Base-by-base conservation (phyloP, 1,139 yeast species). In the Yamadazyma taylorii region DNA sequence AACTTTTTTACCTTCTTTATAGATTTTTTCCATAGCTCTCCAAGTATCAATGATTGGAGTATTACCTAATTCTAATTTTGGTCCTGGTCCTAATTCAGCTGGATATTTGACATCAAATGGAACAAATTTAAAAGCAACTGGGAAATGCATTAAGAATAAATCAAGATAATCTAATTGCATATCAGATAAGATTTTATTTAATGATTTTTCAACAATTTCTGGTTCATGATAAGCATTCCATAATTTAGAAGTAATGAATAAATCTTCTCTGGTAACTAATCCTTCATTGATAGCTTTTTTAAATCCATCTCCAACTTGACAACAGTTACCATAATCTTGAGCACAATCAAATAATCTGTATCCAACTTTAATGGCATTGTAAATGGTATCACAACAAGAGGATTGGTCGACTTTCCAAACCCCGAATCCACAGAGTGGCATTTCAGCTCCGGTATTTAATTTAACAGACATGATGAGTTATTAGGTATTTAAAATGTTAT, bases 161-260 rank as follows among this genome's bases (percentile, higher is more conserved):
- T 84, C 95, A 46, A 84, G 50, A 64, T 82, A 85, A 30, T 84
- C 92, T 51, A 85, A 64, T 24, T 73, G 64, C 64, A 85, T 67
- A 54, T 84, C 92, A 23, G 60, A 47, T 53, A 86, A 72, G 41
- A 86, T 82, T 52, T 73, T 79, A 46, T 79, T 66, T 50, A 85
- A 63, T 13, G 88, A 88, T 39, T 56, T 47, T 46, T 68, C 75
- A 38, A 78, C 83, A 49, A 75, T 58, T 48, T 78, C 72, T 26
- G 81, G 81, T 63, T 79, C 81, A 59, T 85, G 95, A 73, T 58
- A 83, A 48, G 66, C 70, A 72, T 85, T 86, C 94, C 95, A 86
- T 52, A 85, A 69, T 66, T 87, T 87, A 39, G 95, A 83, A 33
- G 85, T 84, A 49, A 86, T 69, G 58, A 80, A 79, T 47, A 87